These are phyloP conservation scores for Scalesia atractyloides DNA, from an alignment of 129 eudicot genomes.

Conservation along the genomic window DNA sequence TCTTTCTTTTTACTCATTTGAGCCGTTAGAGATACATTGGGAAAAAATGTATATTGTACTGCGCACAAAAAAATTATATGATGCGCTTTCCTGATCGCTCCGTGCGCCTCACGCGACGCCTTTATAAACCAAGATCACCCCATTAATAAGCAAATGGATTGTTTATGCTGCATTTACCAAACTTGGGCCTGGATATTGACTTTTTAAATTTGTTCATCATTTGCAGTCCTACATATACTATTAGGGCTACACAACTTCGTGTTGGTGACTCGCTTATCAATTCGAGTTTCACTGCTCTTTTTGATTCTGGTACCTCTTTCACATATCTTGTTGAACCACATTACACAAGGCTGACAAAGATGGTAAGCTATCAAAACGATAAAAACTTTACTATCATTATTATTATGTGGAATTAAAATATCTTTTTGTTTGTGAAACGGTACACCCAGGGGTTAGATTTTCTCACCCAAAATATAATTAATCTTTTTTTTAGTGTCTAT, in stretches of 20 bases:
- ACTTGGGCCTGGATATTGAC: slow-evolving; percentile 10
- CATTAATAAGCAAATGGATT: not conserved
- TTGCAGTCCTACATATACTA: slow-evolving; percentile 73
- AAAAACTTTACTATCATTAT: not conserved
- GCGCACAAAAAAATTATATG: too few relatives aligned
- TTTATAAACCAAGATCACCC: not conserved
- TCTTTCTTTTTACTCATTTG: not conserved
- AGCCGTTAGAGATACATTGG: not conserved
- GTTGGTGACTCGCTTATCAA: slow-evolving; percentile 58
- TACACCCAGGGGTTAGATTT: too few relatives aligned
- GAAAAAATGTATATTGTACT: too few relatives aligned
- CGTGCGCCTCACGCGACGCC: too few relatives aligned
- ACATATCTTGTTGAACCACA: slow-evolving; percentile 67
- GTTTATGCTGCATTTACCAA: slow-evolving; percentile 1
- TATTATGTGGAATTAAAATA: not conserved
- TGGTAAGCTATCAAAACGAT: slow-evolving; percentile 47
- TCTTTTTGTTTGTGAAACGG: too few relatives aligned
- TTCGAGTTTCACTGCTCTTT: slow-evolving; percentile 65
- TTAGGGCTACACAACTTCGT: slow-evolving; percentile 59
- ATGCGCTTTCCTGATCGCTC: too few relatives aligned
- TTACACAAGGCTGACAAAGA: slow-evolving; percentile 60
- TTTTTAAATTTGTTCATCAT: slow-evolving; percentile 2
- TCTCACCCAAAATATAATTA: too few relatives aligned
- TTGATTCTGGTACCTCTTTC: slow-evolving; percentile 88
- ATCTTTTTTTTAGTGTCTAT: too few relatives aligned